Percentiles rank a stretch among this genome's conserved stretches.
phyloP scores from a whole-genome alignment of 225 moss, liverwort and hornwort genomes.

The Physcomitrium patens region DNA sequence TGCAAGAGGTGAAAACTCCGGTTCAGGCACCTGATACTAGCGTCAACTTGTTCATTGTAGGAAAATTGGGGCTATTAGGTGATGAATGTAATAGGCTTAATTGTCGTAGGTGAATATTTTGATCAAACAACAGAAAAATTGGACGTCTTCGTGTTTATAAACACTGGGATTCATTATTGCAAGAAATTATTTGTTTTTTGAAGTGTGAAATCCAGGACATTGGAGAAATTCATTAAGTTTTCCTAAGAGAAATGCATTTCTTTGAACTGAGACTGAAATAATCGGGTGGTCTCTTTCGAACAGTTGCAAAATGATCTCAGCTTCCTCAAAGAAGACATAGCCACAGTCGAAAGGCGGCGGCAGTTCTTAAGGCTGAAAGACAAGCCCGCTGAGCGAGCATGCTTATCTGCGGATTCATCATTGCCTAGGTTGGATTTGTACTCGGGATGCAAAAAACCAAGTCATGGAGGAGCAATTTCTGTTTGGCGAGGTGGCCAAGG shows the following conservation, averaged over 20 bases:
- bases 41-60: neutral
- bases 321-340: conserved; percentile 85
- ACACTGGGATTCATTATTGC: too few relatives aligned
- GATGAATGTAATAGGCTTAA: neutral
- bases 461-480: conserved; percentile 59
- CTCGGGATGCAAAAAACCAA: conserved; percentile 46
- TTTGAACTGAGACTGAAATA: neutral
- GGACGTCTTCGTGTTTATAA: too few relatives aligned
- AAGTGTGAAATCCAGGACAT: too few relatives aligned
- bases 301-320: conserved; percentile 82
- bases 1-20: conserved; percentile 64
- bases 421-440: conserved; percentile 52
- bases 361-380: conserved; percentile 61
- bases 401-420: conserved; percentile 48
- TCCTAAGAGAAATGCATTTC: neutral
- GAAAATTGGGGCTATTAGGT: neutral
- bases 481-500: conserved; percentile 78
- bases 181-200: too few relatives aligned
- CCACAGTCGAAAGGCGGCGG: conserved; percentile 71
- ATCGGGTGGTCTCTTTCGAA: neutral
- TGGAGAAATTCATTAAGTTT: neutral
- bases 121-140: too few relatives aligned
- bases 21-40: neutral
- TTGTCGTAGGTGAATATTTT: too few relatives aligned
- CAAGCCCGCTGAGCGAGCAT: conserved; percentile 61